Evolutionary conservation across 2,329 filamentous ascomycete species (phyloP).

Genomic region (Pyricularia pennisetigena): DNA sequence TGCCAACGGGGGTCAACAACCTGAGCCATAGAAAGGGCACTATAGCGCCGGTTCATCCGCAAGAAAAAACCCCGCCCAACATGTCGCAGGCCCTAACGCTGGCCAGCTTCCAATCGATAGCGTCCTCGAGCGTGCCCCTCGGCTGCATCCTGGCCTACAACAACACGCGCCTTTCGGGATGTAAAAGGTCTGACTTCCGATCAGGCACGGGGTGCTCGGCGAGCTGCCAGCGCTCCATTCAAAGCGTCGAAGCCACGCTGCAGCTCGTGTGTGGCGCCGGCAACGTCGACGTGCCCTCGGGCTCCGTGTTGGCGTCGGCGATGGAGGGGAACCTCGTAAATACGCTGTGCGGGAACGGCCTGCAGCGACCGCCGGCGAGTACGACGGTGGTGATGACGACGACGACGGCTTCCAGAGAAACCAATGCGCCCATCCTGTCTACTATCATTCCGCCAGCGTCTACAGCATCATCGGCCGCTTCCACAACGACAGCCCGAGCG

Average conservation of each 20-base stretch:
- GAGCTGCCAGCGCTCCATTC: constrained; percentile 43
- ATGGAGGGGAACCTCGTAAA: constrained; percentile 25
- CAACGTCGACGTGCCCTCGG: constrained; percentile 47
- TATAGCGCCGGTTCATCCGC: not conserved
- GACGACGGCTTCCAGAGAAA: not conserved
- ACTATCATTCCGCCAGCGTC: not conserved
- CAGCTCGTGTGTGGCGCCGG: constrained; percentile 64
- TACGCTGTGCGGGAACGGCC: constrained; percentile 20
- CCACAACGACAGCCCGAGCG: not conserved
- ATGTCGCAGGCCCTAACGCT: constrained; percentile 19
- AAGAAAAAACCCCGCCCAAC: constrained; percentile 3
- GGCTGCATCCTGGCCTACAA: constrained; percentile 32
- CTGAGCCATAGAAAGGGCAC: not conserved
- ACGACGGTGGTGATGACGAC: constrained; percentile 4
- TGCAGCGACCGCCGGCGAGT: not conserved
- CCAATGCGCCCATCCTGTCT: not conserved
- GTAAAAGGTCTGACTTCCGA: constrained; percentile 24
- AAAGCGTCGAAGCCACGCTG: constrained; percentile 67
- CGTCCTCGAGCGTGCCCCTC: constrained; percentile 23
- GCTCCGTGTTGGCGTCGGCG: constrained; percentile 26
- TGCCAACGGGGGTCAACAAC: not conserved
- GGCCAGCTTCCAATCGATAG: constrained; percentile 29
- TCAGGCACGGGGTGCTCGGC: constrained; percentile 24
- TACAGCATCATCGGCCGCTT: not conserved
- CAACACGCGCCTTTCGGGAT: constrained; percentile 25